Base-by-base conservation (phyloP, 768 basidiomycete genomes). In the Leucogyrophana mollusca region DNA sequence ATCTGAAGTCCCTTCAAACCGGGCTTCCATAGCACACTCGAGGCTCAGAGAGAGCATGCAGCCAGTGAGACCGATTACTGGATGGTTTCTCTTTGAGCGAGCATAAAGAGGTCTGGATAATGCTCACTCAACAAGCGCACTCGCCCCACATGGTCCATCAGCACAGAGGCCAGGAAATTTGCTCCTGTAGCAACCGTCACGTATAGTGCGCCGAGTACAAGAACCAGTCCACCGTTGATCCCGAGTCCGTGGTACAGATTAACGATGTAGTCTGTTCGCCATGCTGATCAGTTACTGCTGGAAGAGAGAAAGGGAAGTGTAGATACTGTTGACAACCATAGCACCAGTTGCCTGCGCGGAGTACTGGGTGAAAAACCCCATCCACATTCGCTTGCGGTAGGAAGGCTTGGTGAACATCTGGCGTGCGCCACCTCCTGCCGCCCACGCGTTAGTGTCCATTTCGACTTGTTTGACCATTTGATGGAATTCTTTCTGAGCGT, bases 401-500 rank as follows among this genome's bases (percentile, higher is more conserved):
- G 46, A 47, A n/a, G 40, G 40, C 22, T 41, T 47, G n/a, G 9
- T 47, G 22, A 33, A 47, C 13, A 47, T 34, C 38, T 47, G 46
- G 14, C 33, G 17, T 7, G 40, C 9, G 27, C 40, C 46, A 34
- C 46, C 40, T 24, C 22, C 40, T 21, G 46, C 33, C n/a, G 34
- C 17, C 22, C 46, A 43, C 24, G 46, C 46, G 21, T 47, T 25
- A 11, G 40, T 27, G 16, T 42, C 40, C 30, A 47, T 34, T 24
- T 47, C 46, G 13, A 35, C 46, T 18, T 43, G 46, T 34, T 43
- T 43, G 30, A 47, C 32, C 46, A 47, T 43, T 20, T 47, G 34
- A 34, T 43, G 41, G 24, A 43, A 36, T 34, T 47, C 46, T 44
- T 37, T 13, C 14, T 24, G 24, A 23, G 23, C 21, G 22, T 40